Evolutionary conservation across 257 asterid genomes (phyloP).

Genomic region (Fraxinus pennsylvanica): DNA sequence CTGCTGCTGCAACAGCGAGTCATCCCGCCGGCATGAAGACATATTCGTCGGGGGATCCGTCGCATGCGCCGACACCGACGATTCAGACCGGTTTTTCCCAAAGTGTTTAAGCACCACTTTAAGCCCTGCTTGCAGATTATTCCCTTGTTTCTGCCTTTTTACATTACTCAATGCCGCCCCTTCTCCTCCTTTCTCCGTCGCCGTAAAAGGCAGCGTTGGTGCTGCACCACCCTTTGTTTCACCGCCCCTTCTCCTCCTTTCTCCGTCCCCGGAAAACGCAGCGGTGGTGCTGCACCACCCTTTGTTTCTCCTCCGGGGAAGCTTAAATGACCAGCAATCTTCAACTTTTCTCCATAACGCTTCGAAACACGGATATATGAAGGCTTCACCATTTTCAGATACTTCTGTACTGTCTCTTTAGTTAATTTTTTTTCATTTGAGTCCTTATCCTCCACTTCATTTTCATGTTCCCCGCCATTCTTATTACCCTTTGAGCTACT

Average conservation of each 20-base stretch:
- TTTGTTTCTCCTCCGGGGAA: slow-evolving; percentile 35
- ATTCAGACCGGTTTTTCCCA: slow-evolving; percentile 81
- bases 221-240: slow-evolving; percentile 31
- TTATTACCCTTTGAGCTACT: slow-evolving; percentile 44
- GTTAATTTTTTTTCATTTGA: slow-evolving; percentile 46
- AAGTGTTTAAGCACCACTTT: slow-evolving; percentile 59
- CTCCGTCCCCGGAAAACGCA: slow-evolving; percentile 27
- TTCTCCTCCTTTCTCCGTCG: slow-evolving; percentile 29
- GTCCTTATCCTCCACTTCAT: slow-evolving; percentile 24
- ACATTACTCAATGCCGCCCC: slow-evolving; percentile 23
- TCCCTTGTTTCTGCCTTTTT: slow-evolving; percentile 51
- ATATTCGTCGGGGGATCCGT: slow-evolving; percentile 27
- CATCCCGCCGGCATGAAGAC: slow-evolving; percentile 64
- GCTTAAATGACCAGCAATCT: slow-evolving; percentile 42
- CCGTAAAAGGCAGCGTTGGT: slow-evolving; percentile 13
- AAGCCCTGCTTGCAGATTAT: slow-evolving; percentile 62
- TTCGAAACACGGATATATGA: slow-evolving; percentile 72
- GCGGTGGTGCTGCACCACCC: slow-evolving; percentile 20
- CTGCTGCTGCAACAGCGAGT: slow-evolving; percentile 70
- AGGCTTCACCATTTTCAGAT: slow-evolving; percentile 79
- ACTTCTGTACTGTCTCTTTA: slow-evolving; percentile 69
- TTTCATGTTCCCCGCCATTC: slow-evolving; percentile 24
- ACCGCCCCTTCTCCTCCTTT: slow-evolving; percentile 23
- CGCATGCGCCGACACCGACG: slow-evolving; percentile 42
- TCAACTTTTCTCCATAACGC: slow-evolving; percentile 65